Conservation (phyloP, 441 rosid species). For the Omphalea diandra region DNA sequence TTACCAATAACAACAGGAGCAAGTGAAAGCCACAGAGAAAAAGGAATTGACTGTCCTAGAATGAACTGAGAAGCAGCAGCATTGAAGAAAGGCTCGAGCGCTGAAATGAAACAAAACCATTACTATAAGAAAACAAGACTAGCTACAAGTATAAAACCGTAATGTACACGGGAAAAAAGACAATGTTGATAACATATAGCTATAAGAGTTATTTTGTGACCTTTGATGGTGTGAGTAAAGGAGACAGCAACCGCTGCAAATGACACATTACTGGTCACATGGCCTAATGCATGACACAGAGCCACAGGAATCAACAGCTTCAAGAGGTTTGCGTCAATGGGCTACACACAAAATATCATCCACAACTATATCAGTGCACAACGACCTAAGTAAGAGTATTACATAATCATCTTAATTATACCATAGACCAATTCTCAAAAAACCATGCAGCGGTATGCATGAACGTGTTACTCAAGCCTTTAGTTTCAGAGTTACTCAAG, state of each 20-base stretch:
- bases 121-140: neutral
- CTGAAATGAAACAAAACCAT: conserved; percentile 39
- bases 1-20: conserved; percentile 91
- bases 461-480: no score
- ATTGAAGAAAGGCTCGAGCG: conserved; percentile 98
- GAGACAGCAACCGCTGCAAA: conserved; percentile 98
- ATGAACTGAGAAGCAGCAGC: conserved; percentile 91
- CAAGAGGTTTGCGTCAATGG: conserved; percentile 70
- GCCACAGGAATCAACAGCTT: conserved; percentile 86
- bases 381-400: neutral
- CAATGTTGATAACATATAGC: neutral
- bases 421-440: no score
- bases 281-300: conserved; percentile 85
- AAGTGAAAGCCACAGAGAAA: conserved; percentile 80
- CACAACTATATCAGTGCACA: neutral
- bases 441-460: no score
- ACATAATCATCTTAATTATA: neutral
- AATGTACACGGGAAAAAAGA: no score
- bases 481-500: no score
- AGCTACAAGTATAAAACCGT: neutral
- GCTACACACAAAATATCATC: conserved; percentile 49
- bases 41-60: conserved; percentile 78
- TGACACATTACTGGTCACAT: conserved; percentile 86
- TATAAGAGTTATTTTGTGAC: conserved; percentile 30
- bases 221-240: conserved; percentile 92